These are phyloP conservation scores for Sphenostylis stenocarpa DNA, from an alignment of 306 rosid species.

Conservation along the genomic window DNA sequence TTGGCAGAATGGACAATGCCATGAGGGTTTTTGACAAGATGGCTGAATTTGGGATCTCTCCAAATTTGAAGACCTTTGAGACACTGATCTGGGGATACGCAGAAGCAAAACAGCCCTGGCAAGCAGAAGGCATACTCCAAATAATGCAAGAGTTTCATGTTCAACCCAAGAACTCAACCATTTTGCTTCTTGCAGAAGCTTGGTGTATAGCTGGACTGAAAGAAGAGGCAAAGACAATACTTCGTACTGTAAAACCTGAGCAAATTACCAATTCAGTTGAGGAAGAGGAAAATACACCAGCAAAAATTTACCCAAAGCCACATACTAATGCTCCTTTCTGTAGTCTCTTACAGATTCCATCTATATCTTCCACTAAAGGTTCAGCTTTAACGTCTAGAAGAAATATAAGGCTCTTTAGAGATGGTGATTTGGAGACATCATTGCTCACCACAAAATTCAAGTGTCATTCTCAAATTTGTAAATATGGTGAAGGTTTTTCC, in stretches of 20 bases:
- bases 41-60: constrained; percentile 57
- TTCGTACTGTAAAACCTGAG: constrained; percentile 30
- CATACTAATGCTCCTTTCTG: constrained; percentile 38
- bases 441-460: constrained; percentile 43
- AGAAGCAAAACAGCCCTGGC: constrained; percentile 68
- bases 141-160: constrained; percentile 55
- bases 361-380: constrained; percentile 40
- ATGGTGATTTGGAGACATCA: constrained; percentile 47
- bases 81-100: constrained; percentile 67
- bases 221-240: constrained; percentile 55
- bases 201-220: constrained; percentile 60
- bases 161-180: constrained; percentile 55
- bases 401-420: constrained; percentile 45
- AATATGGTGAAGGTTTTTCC: constrained; percentile 56
- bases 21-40: constrained; percentile 55
- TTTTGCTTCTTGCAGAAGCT: constrained; percentile 63
- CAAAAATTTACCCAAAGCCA: constrained; percentile 44
- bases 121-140: constrained; percentile 68
- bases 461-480: constrained; percentile 46
- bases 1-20: constrained; percentile 71
- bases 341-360: constrained; percentile 49
- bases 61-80: constrained; percentile 76
- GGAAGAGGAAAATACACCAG: constrained; percentile 33
- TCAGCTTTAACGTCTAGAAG: constrained; percentile 46
- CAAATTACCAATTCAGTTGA: constrained; percentile 22